Conservation (phyloP, 257 asterid genomes). For the Solanum clarkiae region DNA sequence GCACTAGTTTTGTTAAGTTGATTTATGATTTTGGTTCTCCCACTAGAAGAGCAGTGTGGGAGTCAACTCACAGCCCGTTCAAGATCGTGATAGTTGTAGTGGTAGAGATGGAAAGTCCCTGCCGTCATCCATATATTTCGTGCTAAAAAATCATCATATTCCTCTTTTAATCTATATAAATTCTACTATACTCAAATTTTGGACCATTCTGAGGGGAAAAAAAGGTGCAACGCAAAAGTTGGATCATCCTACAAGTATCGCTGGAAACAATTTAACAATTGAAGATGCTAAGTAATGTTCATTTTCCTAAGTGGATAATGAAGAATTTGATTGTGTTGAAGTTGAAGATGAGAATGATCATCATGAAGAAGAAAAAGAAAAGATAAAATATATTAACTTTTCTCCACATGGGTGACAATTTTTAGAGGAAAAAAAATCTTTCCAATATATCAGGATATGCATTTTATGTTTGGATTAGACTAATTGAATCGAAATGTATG, state of each 20-base stretch:
- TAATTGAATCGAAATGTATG: too few relatives aligned
- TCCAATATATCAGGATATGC: too few relatives aligned
- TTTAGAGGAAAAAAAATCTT: too few relatives aligned
- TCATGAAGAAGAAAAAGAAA: constrained; percentile 6
- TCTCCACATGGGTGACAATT: not conserved
- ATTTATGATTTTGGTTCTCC: too few relatives aligned
- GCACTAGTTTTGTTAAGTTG: too few relatives aligned
- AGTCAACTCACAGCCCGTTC: too few relatives aligned
- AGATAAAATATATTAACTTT: constrained; percentile 5
- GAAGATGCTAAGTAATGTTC: not conserved
- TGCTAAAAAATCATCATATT: constrained; percentile 13
- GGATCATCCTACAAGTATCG: not conserved
- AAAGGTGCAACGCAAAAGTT: constrained; percentile 14
- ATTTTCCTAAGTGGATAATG: not conserved
- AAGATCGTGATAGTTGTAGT: not conserved
- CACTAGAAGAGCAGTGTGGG: too few relatives aligned
- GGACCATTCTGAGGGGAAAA: constrained; percentile 66
- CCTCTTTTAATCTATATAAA: constrained; percentile 26
- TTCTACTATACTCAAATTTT: constrained; percentile 63
- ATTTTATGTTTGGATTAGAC: too few relatives aligned
- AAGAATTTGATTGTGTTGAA: constrained; percentile 3
- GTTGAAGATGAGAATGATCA: constrained; percentile 19
- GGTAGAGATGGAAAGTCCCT: not conserved
- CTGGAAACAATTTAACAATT: not conserved
- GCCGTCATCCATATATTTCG: constrained; percentile 13